Percentiles rank a stretch among this genome's conserved stretches.
Conservation (phyloP, 208 protist genomes). For the Crithidia acanthocephali region DNA sequence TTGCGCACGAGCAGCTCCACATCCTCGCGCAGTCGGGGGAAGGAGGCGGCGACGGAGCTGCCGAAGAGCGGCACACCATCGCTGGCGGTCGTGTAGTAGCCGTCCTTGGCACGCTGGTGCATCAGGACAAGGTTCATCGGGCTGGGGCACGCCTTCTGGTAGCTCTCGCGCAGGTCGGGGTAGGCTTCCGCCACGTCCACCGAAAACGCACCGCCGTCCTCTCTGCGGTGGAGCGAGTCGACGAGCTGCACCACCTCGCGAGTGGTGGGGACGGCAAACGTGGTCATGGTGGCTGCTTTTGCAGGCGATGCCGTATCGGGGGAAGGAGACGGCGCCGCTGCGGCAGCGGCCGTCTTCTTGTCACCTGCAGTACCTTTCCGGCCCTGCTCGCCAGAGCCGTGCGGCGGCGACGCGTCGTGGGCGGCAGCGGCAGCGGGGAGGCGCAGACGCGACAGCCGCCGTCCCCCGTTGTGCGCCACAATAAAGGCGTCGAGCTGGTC, state of each 20-base stretch:
- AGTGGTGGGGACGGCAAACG: constrained; percentile 11
- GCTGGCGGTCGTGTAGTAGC: constrained; percentile 52
- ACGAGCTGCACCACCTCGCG: constrained; percentile 63
- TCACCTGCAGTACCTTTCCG: background rate
- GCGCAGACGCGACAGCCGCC: constrained; percentile 67
- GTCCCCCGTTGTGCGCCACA: constrained; percentile 57
- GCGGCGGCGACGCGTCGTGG: background rate
- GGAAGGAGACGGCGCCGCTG: background rate
- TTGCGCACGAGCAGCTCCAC: constrained; percentile 86
- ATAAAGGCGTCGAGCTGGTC: constrained; percentile 69
- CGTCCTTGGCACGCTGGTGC: constrained; percentile 57
- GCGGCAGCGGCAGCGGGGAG: constrained; percentile 16
- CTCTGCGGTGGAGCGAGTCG: constrained; percentile 61
- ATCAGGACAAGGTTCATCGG: constrained; percentile 84
- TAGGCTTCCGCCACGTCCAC: constrained; percentile 82
- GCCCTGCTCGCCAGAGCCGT: constrained; percentile 9
- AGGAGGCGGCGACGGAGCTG: constrained; percentile 60
- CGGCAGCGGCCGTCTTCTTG: background rate
- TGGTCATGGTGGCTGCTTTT: background rate
- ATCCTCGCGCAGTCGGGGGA: constrained; percentile 68
- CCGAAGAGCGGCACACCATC: constrained; percentile 36
- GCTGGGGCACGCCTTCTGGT: constrained; percentile 71
- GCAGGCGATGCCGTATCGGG: background rate
- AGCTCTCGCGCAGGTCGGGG: constrained; percentile 68
- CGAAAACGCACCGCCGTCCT: constrained; percentile 76